A percentile compares a stretch with the other conserved stretches of the same genome.
These are phyloP conservation scores for Zoysia pacifica DNA, from an alignment of 176 grass and related monocot species.

Conservation along the genomic window DNA sequence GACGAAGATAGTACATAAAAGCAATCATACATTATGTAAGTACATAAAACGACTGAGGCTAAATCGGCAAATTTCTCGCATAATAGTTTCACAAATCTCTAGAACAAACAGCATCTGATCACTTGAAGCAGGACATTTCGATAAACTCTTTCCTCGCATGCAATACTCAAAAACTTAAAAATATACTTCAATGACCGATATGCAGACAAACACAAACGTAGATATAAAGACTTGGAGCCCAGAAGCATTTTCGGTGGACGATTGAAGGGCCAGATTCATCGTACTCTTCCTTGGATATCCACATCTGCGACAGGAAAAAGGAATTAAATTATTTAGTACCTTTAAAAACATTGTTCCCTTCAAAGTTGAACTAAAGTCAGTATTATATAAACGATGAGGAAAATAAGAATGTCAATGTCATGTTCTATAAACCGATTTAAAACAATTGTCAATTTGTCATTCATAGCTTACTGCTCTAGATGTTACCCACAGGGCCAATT, in stretches of 20 bases:
- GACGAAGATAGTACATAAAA: not conserved
- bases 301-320: slow-evolving; percentile 34
- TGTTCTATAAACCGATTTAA: not conserved
- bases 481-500: not conserved
- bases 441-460: not conserved
- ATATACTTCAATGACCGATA: slow-evolving; percentile 12
- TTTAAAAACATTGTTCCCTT: not conserved
- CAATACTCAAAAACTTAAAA: slow-evolving; percentile 25
- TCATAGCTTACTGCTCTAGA: not conserved
- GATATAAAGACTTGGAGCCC: not conserved
- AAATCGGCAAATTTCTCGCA: not conserved
- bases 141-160: slow-evolving; percentile 18
- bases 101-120: not conserved
- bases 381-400: not conserved
- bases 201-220: not conserved
- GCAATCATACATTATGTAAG: not conserved
- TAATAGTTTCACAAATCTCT: slow-evolving; percentile 17
- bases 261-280: slow-evolving; percentile 53
- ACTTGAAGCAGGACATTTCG: not conserved
- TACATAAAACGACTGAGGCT: slow-evolving; percentile 16
- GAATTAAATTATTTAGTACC: not conserved
- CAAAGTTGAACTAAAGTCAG: not conserved
- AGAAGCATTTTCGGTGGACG: slow-evolving; percentile 54
- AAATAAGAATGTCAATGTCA: not conserved
- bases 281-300: slow-evolving; percentile 52